Evolutionary conservation across 805 yeast species (phyloP).

Genomic region (Pichia nakasei): DNA sequence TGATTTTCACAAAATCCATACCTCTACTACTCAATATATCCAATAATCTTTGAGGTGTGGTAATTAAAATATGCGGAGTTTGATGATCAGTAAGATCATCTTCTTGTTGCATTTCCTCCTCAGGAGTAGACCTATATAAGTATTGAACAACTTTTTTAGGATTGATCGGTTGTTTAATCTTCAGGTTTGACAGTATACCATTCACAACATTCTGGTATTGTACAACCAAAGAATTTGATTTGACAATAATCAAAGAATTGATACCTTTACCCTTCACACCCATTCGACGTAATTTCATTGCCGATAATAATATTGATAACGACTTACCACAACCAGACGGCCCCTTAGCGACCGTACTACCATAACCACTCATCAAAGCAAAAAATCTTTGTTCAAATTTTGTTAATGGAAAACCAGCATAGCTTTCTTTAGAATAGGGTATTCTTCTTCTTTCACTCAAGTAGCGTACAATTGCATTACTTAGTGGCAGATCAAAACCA

Average conservation of each 20-base stretch:
- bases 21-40: conserved; percentile 28
- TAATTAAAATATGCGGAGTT: conserved; percentile 25
- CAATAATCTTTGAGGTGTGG: conserved; percentile 30
- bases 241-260: conserved; percentile 24
- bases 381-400: conserved; percentile 24
- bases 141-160: conserved; percentile 21
- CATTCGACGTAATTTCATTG: conserved; percentile 19
- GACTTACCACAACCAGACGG: conserved; percentile 27
- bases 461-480: conserved; percentile 13
- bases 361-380: conserved; percentile 17
- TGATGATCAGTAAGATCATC: conserved; percentile 14
- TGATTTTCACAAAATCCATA: conserved; percentile 23
- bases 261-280: conserved; percentile 21
- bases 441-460: conserved; percentile 3
- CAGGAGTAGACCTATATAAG: conserved; percentile 21
- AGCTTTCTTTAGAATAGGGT: background rate
- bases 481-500: conserved; percentile 11
- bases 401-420: conserved; percentile 15
- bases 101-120: conserved; percentile 21
- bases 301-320: conserved; percentile 20
- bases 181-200: conserved; percentile 9
- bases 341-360: conserved; percentile 26
- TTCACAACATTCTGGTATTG: conserved; percentile 16
- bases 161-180: background rate
- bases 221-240: conserved; percentile 19